A percentile compares a stretch with the other conserved stretches of the same genome.
Evolutionary conservation across 2,329 filamentous ascomycete species (phyloP).

Genomic region (Arthroderma sp.): DNA sequence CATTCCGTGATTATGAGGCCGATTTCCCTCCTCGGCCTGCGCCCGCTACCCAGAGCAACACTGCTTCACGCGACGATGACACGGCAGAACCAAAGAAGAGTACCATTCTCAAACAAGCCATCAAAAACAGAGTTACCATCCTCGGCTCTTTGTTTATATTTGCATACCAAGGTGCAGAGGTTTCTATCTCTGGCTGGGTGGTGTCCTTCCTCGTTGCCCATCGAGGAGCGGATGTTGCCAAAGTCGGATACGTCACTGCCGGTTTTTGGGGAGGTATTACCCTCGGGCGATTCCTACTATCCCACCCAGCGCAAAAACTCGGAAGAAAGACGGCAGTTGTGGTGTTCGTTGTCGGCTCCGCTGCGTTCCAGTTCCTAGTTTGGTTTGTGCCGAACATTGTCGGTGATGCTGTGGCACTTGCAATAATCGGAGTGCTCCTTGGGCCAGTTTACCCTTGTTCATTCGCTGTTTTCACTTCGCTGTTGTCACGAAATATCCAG

Average conservation of each 20-base stretch:
- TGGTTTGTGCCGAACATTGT: conserved; percentile 69
- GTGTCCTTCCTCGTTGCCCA: conserved; percentile 69
- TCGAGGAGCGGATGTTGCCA: conserved; percentile 53
- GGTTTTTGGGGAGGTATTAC: conserved; percentile 61
- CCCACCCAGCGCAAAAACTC: conserved; percentile 50
- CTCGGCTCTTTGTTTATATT: conserved; percentile 73
- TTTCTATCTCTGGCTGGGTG: conserved; percentile 74
- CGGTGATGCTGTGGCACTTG: conserved; percentile 52
- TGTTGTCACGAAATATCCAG: conserved; percentile 26
- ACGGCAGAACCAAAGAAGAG: conserved; percentile 16
- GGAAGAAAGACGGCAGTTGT: conserved; percentile 62
- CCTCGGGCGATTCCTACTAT: conserved; percentile 58
- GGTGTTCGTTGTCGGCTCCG: conserved; percentile 45
- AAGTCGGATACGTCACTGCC: conserved; percentile 68
- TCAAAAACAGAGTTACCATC: conserved; percentile 48
- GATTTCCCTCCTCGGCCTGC: conserved; percentile 39
- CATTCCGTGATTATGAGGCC: conserved; percentile 57
- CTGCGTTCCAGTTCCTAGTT: conserved; percentile 59
- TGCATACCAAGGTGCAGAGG: conserved; percentile 73
- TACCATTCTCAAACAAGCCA: conserved; percentile 33
- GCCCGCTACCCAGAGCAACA: conserved; percentile 30
- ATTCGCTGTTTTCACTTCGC: conserved; percentile 18
- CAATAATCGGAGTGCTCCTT: conserved; percentile 59
- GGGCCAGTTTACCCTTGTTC: conserved; percentile 66
- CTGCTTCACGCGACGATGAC: conserved; percentile 26